phyloP scores from a whole-genome alignment of 306 rosid species.

The Pyrus bretschneideri region DNA sequence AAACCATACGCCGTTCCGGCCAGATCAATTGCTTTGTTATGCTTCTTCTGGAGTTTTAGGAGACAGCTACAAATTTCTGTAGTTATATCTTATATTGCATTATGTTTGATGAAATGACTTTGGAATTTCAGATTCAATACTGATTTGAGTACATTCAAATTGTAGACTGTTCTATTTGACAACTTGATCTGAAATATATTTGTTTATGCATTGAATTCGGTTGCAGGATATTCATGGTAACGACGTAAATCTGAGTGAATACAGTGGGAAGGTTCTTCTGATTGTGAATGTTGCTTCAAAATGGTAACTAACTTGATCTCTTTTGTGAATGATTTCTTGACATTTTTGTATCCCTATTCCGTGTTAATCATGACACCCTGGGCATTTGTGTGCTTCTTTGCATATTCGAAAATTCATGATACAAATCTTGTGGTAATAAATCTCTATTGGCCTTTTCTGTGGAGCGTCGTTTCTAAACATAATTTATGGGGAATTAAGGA shows the following conservation, averaged over 20 bases:
- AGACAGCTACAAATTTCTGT: neutral
- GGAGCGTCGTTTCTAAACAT: too few relatives aligned
- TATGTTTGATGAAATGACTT: neutral
- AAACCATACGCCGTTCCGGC: neutral
- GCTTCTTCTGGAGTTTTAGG: neutral
- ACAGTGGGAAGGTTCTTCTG: constrained; percentile 68
- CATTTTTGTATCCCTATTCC: neutral
- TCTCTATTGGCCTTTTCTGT: too few relatives aligned
- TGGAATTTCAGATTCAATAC: neutral
- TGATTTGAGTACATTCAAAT: neutral
- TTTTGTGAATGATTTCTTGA: neutral
- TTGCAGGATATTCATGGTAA: constrained; percentile 74
- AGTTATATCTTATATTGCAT: neutral
- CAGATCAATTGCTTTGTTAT: neutral
- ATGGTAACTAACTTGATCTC: constrained; percentile 39
- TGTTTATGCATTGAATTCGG: constrained; percentile 9
- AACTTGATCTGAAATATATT: neutral
- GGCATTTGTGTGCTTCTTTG: too few relatives aligned
- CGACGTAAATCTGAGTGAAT: constrained; percentile 60
- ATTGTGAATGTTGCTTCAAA: constrained; percentile 87
- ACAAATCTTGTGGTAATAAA: too few relatives aligned
- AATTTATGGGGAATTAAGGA: too few relatives aligned
- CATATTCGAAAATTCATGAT: too few relatives aligned
- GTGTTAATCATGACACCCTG: too few relatives aligned
- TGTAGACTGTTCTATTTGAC: neutral